These are phyloP conservation scores for Osmanthus fragrans DNA, from an alignment of 257 asterid species.

Conservation along the genomic window DNA sequence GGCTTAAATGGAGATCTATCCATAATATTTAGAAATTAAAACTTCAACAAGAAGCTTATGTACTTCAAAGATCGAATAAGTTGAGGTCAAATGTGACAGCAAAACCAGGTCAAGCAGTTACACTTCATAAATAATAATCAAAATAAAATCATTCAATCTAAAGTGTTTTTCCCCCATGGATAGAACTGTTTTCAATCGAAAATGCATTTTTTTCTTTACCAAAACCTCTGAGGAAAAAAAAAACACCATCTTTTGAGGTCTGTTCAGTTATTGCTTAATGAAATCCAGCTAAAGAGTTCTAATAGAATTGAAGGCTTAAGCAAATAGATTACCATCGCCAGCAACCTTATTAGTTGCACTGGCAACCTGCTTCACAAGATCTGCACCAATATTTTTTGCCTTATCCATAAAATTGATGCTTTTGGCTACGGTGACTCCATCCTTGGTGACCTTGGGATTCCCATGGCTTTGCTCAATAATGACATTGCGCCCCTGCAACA, in stretches of 20 bases:
- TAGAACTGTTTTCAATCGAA: neutral
- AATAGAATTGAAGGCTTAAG: conserved; percentile 16
- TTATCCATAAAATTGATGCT: conserved; percentile 68
- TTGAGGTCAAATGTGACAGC: neutral
- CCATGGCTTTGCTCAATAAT: conserved; percentile 60
- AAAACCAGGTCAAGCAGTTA: neutral
- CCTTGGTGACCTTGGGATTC: conserved; percentile 79
- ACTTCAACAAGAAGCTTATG: neutral
- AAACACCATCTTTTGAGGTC: neutral
- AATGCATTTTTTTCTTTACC: neutral
- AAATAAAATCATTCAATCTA: neutral
- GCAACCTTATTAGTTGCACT: conserved; percentile 82
- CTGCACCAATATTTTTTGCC: conserved; percentile 82
- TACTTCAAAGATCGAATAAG: neutral
- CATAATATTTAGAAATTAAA: neutral
- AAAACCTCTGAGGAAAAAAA: conserved; percentile 1
- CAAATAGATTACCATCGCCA: conserved; percentile 76
- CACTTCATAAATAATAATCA: neutral
- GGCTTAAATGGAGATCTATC: neutral
- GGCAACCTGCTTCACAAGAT: conserved; percentile 91
- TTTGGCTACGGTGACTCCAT: conserved; percentile 91
- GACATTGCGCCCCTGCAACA: conserved; percentile 73
- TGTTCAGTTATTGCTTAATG: neutral
- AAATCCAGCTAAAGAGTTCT: conserved; percentile 1
- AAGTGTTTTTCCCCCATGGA: neutral